Conservation (phyloP, 805 yeast genomes). For the Wickerhamomyces bisporus region DNA sequence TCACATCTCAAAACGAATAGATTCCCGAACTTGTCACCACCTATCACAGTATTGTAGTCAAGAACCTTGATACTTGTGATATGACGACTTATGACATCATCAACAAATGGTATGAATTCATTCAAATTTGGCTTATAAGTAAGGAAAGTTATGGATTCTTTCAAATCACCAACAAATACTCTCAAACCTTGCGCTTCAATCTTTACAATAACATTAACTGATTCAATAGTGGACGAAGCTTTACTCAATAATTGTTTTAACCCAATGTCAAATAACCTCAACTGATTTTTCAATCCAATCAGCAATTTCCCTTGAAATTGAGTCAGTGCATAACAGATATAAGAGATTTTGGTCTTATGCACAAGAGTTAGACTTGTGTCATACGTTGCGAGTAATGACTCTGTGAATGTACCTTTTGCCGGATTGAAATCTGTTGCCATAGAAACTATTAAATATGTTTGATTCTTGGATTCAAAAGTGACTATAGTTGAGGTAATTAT, state of each 20-base stretch:
- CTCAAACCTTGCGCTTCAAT: slow-evolving; percentile 52
- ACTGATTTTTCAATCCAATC: slow-evolving; percentile 46
- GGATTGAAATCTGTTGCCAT: slow-evolving; percentile 18
- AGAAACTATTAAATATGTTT: slow-evolving; percentile 42
- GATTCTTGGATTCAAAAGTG: slow-evolving; percentile 22
- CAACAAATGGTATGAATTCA: slow-evolving; percentile 58
- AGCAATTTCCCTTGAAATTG: slow-evolving; percentile 57
- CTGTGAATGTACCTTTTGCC: slow-evolving; percentile 15
- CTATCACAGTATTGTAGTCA: slow-evolving; percentile 72
- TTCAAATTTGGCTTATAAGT: slow-evolving; percentile 44
- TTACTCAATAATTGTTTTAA: slow-evolving; percentile 72
- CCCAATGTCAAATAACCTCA: slow-evolving; percentile 71
- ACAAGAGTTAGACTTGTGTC: slow-evolving; percentile 40
- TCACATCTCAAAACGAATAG: slow-evolving; percentile 63
- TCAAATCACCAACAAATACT: slow-evolving; percentile 66
- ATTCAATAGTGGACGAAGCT: slow-evolving; percentile 41
- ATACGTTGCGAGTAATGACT: slow-evolving; percentile 20
- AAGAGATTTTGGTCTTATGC: slow-evolving; percentile 57
- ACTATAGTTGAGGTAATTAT: slow-evolving; percentile 12
- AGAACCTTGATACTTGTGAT: slow-evolving; percentile 54
- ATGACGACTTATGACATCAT: slow-evolving; percentile 65
- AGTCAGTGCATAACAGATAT: slow-evolving; percentile 41
- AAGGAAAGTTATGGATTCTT: slow-evolving; percentile 56
- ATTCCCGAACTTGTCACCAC: slow-evolving; percentile 88
- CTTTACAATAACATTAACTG: slow-evolving; percentile 46